These are phyloP conservation scores for Taxawa tesnikishii DNA, from an alignment of 2,329 filamentous ascomycete genomes.

Conservation along the genomic window DNA sequence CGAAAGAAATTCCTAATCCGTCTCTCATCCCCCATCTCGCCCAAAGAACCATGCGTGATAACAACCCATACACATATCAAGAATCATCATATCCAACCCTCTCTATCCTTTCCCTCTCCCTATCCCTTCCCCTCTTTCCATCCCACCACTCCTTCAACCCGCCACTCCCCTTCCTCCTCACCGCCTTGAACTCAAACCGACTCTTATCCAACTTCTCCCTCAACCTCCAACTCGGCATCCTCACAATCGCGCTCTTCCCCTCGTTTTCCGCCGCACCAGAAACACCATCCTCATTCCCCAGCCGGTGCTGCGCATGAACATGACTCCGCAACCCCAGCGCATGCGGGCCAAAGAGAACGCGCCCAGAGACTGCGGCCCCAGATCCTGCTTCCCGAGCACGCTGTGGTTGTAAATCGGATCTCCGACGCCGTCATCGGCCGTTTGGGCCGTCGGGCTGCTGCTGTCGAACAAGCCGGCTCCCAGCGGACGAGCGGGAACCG, in stretches of 20 bases:
- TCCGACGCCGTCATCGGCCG: too few species aligned
- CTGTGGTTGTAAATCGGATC: too few species aligned
- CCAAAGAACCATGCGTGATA: too few species aligned
- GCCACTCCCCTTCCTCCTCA: slow-evolving; percentile 16
- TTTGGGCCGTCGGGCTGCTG: too few species aligned
- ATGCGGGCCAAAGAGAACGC: background rate
- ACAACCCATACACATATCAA: too few species aligned
- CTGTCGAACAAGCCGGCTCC: too few species aligned
- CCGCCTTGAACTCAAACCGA: slow-evolving; percentile 21
- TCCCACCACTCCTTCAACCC: slow-evolving; percentile 13
- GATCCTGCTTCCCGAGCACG: background rate
- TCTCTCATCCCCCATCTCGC: too few species aligned
- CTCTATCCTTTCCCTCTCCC: slow-evolving; percentile 9
- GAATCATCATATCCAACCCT: slow-evolving; percentile 17
- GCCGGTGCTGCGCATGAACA: too few species aligned
- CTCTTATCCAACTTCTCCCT: slow-evolving; percentile 18
- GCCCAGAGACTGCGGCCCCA: background rate
- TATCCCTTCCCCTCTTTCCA: slow-evolving; percentile 4
- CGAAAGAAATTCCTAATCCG: too few species aligned
- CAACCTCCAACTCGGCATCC: slow-evolving; percentile 7
- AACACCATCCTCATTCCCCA: background rate
- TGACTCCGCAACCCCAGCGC: background rate
- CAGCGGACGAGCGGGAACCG: too few species aligned
- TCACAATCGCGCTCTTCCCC: background rate
- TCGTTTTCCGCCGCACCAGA: background rate